Evolutionary conservation across 257 asterid genomes (phyloP), one percentile per base, ranked within the genome.

Genomic region (Rhazya stricta): DNA sequence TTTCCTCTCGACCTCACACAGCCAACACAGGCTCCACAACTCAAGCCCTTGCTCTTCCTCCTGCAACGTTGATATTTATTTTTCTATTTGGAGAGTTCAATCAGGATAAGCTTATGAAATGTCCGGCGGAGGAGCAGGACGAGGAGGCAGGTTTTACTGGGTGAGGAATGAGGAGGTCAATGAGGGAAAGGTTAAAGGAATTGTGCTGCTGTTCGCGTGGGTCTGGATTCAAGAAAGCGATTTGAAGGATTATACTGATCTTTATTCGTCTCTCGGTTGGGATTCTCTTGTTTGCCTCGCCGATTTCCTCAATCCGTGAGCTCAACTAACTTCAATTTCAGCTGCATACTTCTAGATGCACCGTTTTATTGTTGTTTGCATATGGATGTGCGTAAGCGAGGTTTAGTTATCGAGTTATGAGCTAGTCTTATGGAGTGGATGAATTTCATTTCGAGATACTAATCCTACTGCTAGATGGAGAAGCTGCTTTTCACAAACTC

Each of bases 191-290:
- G 76, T 83, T 39, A 90, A 87, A 82, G 97, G 98, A 34, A 85
- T 89, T 43, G 83, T 87, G 27, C 86, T 89, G 45, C 80, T 91
- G 23, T 87, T 89, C 65, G 86, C 88, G 23, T 93, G 98, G 98
- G 80, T 83, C 71, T 91, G 97, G 50, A 65, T 88, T 56, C 80
- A 54, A 34, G 94, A 89, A 67, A 79, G 71, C 58, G 91, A 84
- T 60, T 84, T 91, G 84, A 79, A 83, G 81, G 85, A 83, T 69
- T 84, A 83, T 77, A 41, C 83, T 27, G 73, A 79, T 53, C 86
- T 93, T 29, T 93, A 86, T 77, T 86, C 93, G 50, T 88, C 94
- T 48, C 86, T 89, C 70, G 97, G 96, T n/a, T 93, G 96, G 94
- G 83, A 76, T 67, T 89, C 88, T 66, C 89, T 93, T 34, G 91